Conservation (phyloP, 2,329 filamentous ascomycete species). For the Cladosporium sp. region DNA sequence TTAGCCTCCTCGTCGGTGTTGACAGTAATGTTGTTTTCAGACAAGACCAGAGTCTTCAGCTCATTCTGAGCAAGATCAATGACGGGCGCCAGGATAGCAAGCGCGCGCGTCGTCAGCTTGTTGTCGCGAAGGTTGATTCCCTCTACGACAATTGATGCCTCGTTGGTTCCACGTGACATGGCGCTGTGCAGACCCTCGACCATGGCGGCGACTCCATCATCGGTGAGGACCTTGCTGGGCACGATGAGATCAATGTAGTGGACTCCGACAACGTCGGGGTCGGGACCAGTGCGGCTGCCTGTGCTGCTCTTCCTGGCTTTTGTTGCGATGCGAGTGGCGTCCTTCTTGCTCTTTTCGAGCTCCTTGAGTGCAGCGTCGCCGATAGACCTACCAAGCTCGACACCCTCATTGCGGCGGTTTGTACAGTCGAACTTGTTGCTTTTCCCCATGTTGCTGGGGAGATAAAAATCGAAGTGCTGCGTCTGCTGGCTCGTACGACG, state of each 20-base stretch:
- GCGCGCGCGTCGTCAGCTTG: constrained; percentile 37
- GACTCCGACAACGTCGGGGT: constrained; percentile 13
- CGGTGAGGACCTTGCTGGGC: constrained; percentile 42
- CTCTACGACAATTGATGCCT: constrained; percentile 35
- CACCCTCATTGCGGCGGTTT: constrained; percentile 44
- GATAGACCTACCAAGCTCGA: constrained; percentile 43
- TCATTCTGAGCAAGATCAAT: constrained; percentile 41
- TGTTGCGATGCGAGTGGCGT: constrained; percentile 20
- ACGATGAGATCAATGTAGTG: constrained; percentile 42
- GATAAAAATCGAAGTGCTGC: not conserved
- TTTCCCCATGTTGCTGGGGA: constrained; percentile 23
- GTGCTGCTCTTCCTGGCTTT: constrained; percentile 27
- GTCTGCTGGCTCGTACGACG: not conserved
- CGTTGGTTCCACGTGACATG: constrained; percentile 31
- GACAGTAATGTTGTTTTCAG: constrained; percentile 43
- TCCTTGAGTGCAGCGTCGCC: constrained; percentile 41
- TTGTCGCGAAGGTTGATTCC: constrained; percentile 46
- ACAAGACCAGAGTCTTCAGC: constrained; percentile 45
- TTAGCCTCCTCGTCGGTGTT: constrained; percentile 32
- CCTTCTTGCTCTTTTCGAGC: constrained; percentile 29
- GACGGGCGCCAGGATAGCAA: constrained; percentile 39
- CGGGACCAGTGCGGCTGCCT: constrained; percentile 18
- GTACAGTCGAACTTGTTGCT: constrained; percentile 36
- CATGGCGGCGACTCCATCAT: constrained; percentile 42
- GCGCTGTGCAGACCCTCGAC: constrained; percentile 40